Evolutionary conservation across 106 monocot species (phyloP), one percentile per base, ranked within the genome.

Genomic region (Platanthera guangdongensis): DNA sequence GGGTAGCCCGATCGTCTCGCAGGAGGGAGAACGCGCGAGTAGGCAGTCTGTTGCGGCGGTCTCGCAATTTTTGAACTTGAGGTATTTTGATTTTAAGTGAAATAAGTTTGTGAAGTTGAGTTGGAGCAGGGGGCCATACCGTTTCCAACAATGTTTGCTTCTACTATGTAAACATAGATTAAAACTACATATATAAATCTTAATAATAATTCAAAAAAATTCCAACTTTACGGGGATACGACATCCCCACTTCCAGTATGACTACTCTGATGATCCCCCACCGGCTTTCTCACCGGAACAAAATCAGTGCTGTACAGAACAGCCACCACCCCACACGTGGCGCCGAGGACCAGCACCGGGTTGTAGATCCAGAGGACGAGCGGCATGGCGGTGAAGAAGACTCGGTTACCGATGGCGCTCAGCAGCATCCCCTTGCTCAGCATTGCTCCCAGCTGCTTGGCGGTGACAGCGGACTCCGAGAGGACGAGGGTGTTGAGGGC

Each of bases 351-450:
- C 9, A 79, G 63, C 13, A 79, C 60, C 0, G 79, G 79, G 11
- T 62, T 73, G 50, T 60, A 79, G 57, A 79, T 72, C 79, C 79
- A 79, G 7, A 79, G 73, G 28, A 51, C 21, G 15, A 79, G 79
- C 4, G 79, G 73, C 9, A 73, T 11, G 0, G 60, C 60, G 0
- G 50, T 50, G 62, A 73, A 79, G 73, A 79, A 79, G 54, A 79
- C 14, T 0, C 79, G 72, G 9, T 60, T 79, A n/a, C 73, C 79
- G 8, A 63, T 60, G 19, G n/a, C 73, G 72, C 62, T 48, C 16
- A 79, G 8, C 49, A 73, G 73, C 6, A 79, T 60, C 57, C 79
- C 79, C 48, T 79, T 79, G 12, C 7, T 49, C 13, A 79, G 62
- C 73, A 73, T 18, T 60, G 11, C 16, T 0, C 12, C 15, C 25